phyloP scores from a whole-genome alignment of 1,284 basidiomycete species.

The Ceratobasidium sp. region DNA sequence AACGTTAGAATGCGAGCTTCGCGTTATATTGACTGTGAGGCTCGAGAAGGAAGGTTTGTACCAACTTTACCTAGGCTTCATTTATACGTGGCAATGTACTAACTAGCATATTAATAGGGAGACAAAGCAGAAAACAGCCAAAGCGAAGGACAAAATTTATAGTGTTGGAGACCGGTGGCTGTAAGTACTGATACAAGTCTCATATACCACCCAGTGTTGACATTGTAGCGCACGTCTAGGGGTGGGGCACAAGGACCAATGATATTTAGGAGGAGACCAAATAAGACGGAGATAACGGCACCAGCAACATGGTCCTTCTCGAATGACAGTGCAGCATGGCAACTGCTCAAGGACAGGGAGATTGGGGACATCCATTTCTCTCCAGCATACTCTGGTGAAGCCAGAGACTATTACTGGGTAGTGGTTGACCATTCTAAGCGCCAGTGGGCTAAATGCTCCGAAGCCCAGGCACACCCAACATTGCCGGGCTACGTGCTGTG shows the following conservation, averaged over 20 bases:
- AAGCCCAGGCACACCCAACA: background rate
- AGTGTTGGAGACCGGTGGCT: too few species aligned
- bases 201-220: too few species aligned
- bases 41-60: background rate
- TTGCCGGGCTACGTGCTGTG: background rate
- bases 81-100: background rate
- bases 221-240: background rate
- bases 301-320: background rate
- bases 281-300: background rate
- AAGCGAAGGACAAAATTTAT: too few species aligned
- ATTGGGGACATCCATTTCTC: slow-evolving; percentile 1
- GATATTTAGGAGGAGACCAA: background rate
- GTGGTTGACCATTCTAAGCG: background rate
- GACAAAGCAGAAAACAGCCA: too few species aligned
- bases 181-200: background rate
- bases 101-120: background rate
- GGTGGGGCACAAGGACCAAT: background rate
- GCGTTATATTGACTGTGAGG: background rate
- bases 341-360: background rate
- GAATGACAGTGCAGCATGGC: background rate
- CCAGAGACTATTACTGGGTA: background rate
- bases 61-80: background rate
- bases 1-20: background rate
- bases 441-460: background rate
- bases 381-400: background rate